Percentiles rank a stretch among this genome's conserved stretches.
These are phyloP conservation scores for Trametes maxima DNA, from an alignment of 768 basidiomycete genomes.

Conservation along the genomic window DNA sequence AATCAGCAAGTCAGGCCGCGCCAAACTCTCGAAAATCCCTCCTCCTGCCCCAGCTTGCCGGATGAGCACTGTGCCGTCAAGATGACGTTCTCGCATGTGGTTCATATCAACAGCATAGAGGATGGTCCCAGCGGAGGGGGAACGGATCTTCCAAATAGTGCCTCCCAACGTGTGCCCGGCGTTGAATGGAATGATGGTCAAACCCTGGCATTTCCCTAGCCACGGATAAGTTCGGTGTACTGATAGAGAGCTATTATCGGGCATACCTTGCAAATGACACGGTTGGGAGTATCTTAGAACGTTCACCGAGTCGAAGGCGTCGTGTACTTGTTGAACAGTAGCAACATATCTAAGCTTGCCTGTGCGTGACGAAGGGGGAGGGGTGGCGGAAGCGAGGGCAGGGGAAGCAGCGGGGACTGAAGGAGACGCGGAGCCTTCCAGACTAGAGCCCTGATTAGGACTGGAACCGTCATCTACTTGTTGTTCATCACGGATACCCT, in stretches of 20 bases:
- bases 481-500: slow-evolving; percentile 77
- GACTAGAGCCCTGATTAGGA: not conserved
- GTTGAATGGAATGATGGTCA: slow-evolving; percentile 94
- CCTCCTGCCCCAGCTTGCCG: slow-evolving; percentile 72
- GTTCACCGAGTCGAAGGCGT: slow-evolving; percentile 90
- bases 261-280: slow-evolving; percentile 87
- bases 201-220: slow-evolving; percentile 81
- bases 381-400: slow-evolving; percentile 10
- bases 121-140: slow-evolving; percentile 93
- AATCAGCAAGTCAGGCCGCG: slow-evolving; percentile 90
- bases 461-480: slow-evolving; percentile 51
- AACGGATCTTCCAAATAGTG: slow-evolving; percentile 98
- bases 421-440: slow-evolving; percentile 29
- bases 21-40: slow-evolving; percentile 81
- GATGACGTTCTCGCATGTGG: slow-evolving; percentile 93
- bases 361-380: not conserved
- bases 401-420: slow-evolving; percentile 30
- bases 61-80: slow-evolving; percentile 91
- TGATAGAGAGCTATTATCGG: not conserved
- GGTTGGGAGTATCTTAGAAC: slow-evolving; percentile 95
- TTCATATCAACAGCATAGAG: slow-evolving; percentile 95
- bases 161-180: slow-evolving; percentile 96
- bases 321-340: slow-evolving; percentile 82
- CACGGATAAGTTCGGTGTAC: not conserved
- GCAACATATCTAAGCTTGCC: slow-evolving; percentile 65